Evolutionary conservation across 2,329 filamentous ascomycete species (phyloP).

Genomic region (Penicillium frequentans): DNA sequence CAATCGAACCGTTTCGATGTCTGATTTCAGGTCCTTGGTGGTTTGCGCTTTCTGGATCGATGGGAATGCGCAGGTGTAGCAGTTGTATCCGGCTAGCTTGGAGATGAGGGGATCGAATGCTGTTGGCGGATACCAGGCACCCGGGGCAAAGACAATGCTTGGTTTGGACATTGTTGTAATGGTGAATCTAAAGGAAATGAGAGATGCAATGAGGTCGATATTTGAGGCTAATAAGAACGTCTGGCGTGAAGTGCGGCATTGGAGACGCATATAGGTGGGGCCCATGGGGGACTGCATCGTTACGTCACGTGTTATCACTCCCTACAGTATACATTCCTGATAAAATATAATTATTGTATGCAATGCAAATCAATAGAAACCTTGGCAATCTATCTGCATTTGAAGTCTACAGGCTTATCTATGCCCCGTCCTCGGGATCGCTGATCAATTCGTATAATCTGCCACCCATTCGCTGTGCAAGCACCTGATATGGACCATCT

Average conservation of each 20-base stretch:
- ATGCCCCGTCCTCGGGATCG: constrained; percentile 4
- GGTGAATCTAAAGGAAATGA: too few species aligned
- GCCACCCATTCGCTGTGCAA: constrained; percentile 49
- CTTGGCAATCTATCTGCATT: neutral
- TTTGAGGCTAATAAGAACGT: too few species aligned
- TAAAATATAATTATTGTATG: too few species aligned
- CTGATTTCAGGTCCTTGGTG: constrained; percentile 25
- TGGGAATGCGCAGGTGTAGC: constrained; percentile 24
- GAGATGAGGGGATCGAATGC: constrained; percentile 29
- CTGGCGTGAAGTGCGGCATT: too few species aligned
- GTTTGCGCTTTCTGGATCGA: constrained; percentile 26
- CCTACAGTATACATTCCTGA: too few species aligned
- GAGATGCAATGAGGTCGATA: too few species aligned
- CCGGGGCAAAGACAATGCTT: constrained; percentile 30
- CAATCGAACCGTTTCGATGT: constrained; percentile 32
- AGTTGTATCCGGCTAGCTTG: constrained; percentile 22
- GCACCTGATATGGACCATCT: constrained; percentile 66
- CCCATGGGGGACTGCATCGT: too few species aligned
- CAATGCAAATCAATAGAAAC: too few species aligned
- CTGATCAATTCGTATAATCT: constrained; percentile 47
- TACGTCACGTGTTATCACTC: too few species aligned
- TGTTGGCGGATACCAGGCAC: constrained; percentile 34
- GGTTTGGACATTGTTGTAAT: constrained; percentile 18
- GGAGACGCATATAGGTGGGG: too few species aligned
- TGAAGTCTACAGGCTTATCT: neutral